A percentile compares a stretch with the other conserved stretches of the same genome.
Conservation (phyloP, 2,329 filamentous ascomycete genomes). For the Aspergillus sp. region DNA sequence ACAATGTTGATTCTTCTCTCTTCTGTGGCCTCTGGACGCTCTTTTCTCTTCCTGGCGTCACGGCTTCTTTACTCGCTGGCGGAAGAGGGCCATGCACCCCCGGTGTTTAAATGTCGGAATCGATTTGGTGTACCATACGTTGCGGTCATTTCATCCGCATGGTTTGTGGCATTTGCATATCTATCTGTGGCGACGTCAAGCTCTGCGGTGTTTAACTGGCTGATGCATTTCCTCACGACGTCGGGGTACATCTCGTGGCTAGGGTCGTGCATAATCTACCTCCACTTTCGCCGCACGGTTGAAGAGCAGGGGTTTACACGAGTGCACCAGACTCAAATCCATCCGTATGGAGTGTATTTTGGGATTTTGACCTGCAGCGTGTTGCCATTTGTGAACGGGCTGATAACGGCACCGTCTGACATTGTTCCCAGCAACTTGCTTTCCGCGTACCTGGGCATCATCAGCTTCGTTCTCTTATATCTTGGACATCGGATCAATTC, state of each 20-base stretch:
- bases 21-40: conserved; percentile 70
- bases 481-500: conserved; percentile 39
- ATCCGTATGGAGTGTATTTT: conserved; percentile 60
- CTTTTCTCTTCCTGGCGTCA: conserved; percentile 66
- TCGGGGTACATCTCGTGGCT: conserved; percentile 64
- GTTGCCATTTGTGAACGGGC: conserved; percentile 64
- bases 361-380: conserved; percentile 49
- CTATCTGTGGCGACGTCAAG: conserved; percentile 58
- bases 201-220: conserved; percentile 58
- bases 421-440: conserved; percentile 57
- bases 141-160: conserved; percentile 49
- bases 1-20: conserved; percentile 70
- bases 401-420: conserved; percentile 58
- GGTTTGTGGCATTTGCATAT: conserved; percentile 58
- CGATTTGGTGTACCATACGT: conserved; percentile 55
- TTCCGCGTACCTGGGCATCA: conserved; percentile 57
- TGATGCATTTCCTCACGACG: conserved; percentile 62
- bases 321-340: conserved; percentile 47
- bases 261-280: conserved; percentile 52
- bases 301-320: conserved; percentile 36
- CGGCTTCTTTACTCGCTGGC: conserved; percentile 61
- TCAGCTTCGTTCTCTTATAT: conserved; percentile 52
- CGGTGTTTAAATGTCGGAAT: conserved; percentile 53
- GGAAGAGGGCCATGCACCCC: conserved; percentile 55
- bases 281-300: conserved; percentile 48